Evolutionary conservation across 345 rosid genomes (phyloP), one percentile per base, ranked within the genome.

Genomic region (Populus tremula): DNA sequence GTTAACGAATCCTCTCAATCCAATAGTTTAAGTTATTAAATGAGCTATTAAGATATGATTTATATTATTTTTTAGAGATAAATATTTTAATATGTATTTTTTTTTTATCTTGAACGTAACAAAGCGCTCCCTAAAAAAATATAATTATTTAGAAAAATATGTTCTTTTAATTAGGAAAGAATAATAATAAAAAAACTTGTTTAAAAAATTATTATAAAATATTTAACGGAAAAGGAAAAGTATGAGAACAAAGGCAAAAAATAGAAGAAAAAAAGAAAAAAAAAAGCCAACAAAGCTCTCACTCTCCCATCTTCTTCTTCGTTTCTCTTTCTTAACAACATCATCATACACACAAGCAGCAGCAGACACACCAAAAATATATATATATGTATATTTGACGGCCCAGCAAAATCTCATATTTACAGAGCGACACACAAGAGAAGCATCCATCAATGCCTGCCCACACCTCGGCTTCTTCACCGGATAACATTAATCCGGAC

Each of bases 401-500:
- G 10, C 11, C 29, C 63, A 59, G n/a, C 63, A 59, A 59, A 59
- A n/a, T 59, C 29, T n/a, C 29, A n/a, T 59, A 59, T n/a, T n/a
- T n/a, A 59, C 63, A 59, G 63, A 59, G 63, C n/a, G 29, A 59
- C 63, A 59, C 14, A 1, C 13, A 59, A 23, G 63, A 10, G 54
- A 39, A 33, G 62, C 50, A 45, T 54, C 71, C 76, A 68, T 45
- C 86, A 92, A 94, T 94, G 98, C 98, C 97, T 74, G 84, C 96
- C n/a, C 88, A 90, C 6, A 8, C 5, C 29, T 25, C 63, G 90
- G 88, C 84, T 79, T 71, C 88, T 56, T 79, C 87, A 74, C 82
- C 89, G 29, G 93, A 89, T 74, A 88, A 85, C 85, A 85, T 82
- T 49, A 76, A 72, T 82, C 70, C 73, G 76, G 83, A 83, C 66